phyloP scores from a whole-genome alignment of 257 asterid genomes.

The Primulina huaijiensis region DNA sequence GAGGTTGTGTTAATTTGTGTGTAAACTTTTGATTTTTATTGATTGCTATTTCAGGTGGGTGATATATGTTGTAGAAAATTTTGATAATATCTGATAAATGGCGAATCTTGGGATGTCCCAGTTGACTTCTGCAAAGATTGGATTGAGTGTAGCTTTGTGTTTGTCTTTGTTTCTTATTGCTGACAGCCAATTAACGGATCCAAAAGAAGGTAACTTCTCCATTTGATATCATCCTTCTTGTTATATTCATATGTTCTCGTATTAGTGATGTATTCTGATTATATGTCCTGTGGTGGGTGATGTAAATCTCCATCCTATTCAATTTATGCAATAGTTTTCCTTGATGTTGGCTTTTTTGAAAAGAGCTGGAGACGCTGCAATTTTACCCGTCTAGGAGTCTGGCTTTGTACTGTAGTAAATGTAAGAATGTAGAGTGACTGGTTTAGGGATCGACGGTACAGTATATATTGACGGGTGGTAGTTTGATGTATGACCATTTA shows the following conservation, averaged over 20 bases:
- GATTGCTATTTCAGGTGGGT: slow-evolving; percentile 34
- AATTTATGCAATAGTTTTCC: neutral
- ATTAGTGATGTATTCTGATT: neutral
- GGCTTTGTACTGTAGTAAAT: neutral
- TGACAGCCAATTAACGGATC: slow-evolving; percentile 58
- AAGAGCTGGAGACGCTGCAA: neutral
- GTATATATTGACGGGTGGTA: neutral
- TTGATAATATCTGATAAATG: slow-evolving; percentile 30
- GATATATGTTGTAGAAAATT: slow-evolving; percentile 28
- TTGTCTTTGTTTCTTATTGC: slow-evolving; percentile 50
- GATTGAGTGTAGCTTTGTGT: slow-evolving; percentile 43
- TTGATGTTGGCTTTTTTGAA: neutral
- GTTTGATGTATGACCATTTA: neutral
- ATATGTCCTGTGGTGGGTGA: slow-evolving; percentile 4
- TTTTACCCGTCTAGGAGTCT: neutral
- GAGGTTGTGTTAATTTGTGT: slow-evolving; percentile 14
- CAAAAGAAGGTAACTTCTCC: slow-evolving; percentile 59
- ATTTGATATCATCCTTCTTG: neutral
- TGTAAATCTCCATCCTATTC: neutral
- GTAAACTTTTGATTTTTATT: slow-evolving; percentile 18
- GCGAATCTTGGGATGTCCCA: slow-evolving; percentile 29
- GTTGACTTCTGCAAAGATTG: slow-evolving; percentile 30
- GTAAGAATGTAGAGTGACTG: neutral
- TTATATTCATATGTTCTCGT: neutral
- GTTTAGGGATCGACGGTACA: neutral